phyloP scores from a whole-genome alignment of 345 rosid genomes.

The Sonneratia alba region DNA sequence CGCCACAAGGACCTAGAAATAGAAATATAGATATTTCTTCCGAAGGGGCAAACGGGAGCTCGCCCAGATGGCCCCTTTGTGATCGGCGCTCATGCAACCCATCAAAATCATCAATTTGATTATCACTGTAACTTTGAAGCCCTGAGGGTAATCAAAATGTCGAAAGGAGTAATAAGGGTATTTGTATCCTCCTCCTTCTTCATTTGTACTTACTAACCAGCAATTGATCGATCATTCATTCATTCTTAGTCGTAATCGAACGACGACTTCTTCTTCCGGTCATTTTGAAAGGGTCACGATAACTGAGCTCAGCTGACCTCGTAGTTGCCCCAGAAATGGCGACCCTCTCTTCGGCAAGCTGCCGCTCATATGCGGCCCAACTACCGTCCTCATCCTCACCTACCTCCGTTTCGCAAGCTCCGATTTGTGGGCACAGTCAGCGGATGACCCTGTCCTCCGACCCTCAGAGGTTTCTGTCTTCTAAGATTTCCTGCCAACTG shows the following conservation, averaged over 20 bases:
- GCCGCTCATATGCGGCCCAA: conserved; percentile 28
- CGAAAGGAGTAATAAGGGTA: too few species aligned
- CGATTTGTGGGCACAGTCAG: conserved; percentile 18
- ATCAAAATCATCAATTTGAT: too few species aligned
- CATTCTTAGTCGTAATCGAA: too few species aligned
- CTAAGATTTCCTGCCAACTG: conserved; percentile 37
- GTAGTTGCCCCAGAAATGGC: conserved; percentile 30
- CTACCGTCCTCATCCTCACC: conserved; percentile 12
- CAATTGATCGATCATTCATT: too few species aligned
- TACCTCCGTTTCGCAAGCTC: conserved; percentile 4
- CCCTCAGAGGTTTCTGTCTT: conserved; percentile 17
- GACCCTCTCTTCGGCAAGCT: conserved; percentile 39
- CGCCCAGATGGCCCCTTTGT: too few species aligned
- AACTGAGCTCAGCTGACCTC: background rate
- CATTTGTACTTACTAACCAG: background rate
- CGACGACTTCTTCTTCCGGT: too few species aligned
- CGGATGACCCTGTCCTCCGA: conserved; percentile 21
- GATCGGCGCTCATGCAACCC: too few species aligned
- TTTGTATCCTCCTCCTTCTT: background rate
- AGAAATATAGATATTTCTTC: too few species aligned
- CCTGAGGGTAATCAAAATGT: too few species aligned
- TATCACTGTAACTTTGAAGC: too few species aligned
- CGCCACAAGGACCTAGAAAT: too few species aligned
- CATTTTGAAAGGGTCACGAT: background rate
- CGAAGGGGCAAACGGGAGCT: too few species aligned